Percentiles rank a stretch among this genome's conserved stretches.
Conservation (phyloP, 495 filamentous ascomycete species). For the Podospora tetraspora region DNA sequence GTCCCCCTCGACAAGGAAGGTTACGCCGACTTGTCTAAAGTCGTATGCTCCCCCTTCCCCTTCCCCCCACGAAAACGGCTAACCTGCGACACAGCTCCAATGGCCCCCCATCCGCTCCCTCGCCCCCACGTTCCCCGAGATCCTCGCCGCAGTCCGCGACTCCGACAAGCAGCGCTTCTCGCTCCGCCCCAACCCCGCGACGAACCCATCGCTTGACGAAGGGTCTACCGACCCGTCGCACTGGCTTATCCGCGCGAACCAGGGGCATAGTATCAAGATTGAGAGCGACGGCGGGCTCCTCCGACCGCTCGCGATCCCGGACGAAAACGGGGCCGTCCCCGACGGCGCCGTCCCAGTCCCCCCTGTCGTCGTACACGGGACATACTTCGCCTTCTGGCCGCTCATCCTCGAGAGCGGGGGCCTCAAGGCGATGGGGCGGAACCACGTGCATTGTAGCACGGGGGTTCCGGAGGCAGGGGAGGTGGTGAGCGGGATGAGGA, state of each 20-base stretch:
- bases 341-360: conserved; percentile 43
- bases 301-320: conserved; percentile 52
- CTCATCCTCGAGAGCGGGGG: conserved; percentile 67
- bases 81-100: conserved; percentile 48
- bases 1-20: conserved; percentile 71
- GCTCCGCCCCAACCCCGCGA: conserved; percentile 38
- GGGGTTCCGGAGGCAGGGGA: conserved; percentile 50
- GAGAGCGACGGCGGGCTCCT: conserved; percentile 60
- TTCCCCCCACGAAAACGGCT: background rate
- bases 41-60: conserved; percentile 54
- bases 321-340: conserved; percentile 11
- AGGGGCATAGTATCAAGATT: conserved; percentile 77
- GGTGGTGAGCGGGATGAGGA: conserved; percentile 83
- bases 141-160: conserved; percentile 60
- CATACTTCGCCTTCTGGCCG: conserved; percentile 70
- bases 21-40: conserved; percentile 68
- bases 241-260: conserved; percentile 89
- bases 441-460: conserved; percentile 81
- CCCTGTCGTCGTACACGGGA: conserved; percentile 73
- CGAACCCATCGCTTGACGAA: conserved; percentile 32
- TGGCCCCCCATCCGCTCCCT: conserved; percentile 65
- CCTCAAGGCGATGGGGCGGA: conserved; percentile 70
- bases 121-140: conserved; percentile 65
- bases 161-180: conserved; percentile 93
- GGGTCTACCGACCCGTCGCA: conserved; percentile 48